Percentiles rank a stretch among this genome's conserved stretches.
phyloP scores from a whole-genome alignment of 306 rosid species.

The Trifolium repens region DNA sequence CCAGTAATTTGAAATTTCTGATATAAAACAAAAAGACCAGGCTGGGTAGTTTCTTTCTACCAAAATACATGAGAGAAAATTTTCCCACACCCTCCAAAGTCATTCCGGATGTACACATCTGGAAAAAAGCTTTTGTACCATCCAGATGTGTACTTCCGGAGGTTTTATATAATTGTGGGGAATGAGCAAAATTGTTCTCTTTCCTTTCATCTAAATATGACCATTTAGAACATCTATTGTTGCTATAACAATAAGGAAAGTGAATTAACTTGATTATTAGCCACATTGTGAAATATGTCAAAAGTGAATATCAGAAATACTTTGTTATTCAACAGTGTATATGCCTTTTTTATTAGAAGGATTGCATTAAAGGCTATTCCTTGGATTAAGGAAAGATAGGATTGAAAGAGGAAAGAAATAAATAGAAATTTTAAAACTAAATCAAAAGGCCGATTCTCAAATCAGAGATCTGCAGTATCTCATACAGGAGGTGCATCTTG shows the following conservation, averaged over 20 bases:
- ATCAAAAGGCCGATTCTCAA: neutral
- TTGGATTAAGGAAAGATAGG: neutral
- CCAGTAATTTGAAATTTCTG: slow-evolving; percentile 12
- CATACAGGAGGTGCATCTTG: neutral
- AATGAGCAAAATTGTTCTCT: neutral
- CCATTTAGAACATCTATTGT: slow-evolving; percentile 1
- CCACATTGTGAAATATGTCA: neutral
- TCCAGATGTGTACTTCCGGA: neutral
- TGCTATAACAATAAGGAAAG: neutral
- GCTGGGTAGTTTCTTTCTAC: neutral
- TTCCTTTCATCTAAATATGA: slow-evolving; percentile 1
- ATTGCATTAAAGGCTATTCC: neutral
- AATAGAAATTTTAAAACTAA: neutral
- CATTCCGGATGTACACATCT: neutral
- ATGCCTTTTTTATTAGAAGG: neutral
- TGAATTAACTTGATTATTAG: neutral
- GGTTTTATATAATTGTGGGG: neutral
- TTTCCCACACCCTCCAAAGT: neutral
- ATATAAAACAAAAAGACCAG: neutral
- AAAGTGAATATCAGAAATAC: neutral
- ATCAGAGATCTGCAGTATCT: neutral
- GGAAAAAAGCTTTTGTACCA: neutral
- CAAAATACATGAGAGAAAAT: neutral
- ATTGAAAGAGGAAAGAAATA: neutral
- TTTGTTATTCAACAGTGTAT: neutral